phyloP scores from a whole-genome alignment of 257 asterid species.

The Vinca minor region DNA sequence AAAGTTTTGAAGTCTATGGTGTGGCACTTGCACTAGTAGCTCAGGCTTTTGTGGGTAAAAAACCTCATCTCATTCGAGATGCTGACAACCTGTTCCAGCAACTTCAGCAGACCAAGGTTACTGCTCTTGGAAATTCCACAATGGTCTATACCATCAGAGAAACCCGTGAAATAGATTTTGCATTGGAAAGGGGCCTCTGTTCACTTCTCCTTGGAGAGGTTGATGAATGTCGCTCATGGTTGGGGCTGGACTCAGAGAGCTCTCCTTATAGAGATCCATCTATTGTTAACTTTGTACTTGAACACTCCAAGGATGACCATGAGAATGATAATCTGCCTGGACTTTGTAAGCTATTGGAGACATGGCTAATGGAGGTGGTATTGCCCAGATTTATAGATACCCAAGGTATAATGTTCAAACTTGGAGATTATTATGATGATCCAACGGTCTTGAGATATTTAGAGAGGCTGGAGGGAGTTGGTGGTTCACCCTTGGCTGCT shows the following conservation, averaged over 20 bases:
- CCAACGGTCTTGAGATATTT: constrained; percentile 87
- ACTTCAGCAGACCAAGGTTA: constrained; percentile 82
- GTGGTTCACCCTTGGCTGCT: constrained; percentile 91
- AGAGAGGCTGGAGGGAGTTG: constrained; percentile 79
- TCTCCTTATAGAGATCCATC: constrained; percentile 86
- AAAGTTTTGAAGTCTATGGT: constrained; percentile 93
- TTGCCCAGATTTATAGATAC: constrained; percentile 95
- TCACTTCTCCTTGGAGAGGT: constrained; percentile 93
- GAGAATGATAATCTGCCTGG: constrained; percentile 91
- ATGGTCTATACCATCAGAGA: constrained; percentile 40
- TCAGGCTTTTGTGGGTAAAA: constrained; percentile 80
- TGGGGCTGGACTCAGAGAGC: constrained; percentile 70
- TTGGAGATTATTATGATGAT: constrained; percentile 94
- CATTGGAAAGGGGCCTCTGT: constrained; percentile 97
- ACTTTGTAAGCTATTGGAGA: constrained; percentile 81
- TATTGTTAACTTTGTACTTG: constrained; percentile 60
- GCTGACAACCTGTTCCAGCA: constrained; percentile 96
- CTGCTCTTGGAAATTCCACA: constrained; percentile 40
- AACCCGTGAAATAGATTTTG: constrained; percentile 73
- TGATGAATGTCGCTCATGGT: constrained; percentile 83
- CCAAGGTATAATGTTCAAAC: constrained; percentile 54
- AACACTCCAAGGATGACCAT: constrained; percentile 64
- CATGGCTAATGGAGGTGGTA: constrained; percentile 97
- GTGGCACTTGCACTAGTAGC: constrained; percentile 96
- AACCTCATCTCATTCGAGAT: constrained; percentile 85